Evolutionary conservation across 1,284 basidiomycete genomes (phyloP).

Genomic region (Rugosomyces carneus): DNA sequence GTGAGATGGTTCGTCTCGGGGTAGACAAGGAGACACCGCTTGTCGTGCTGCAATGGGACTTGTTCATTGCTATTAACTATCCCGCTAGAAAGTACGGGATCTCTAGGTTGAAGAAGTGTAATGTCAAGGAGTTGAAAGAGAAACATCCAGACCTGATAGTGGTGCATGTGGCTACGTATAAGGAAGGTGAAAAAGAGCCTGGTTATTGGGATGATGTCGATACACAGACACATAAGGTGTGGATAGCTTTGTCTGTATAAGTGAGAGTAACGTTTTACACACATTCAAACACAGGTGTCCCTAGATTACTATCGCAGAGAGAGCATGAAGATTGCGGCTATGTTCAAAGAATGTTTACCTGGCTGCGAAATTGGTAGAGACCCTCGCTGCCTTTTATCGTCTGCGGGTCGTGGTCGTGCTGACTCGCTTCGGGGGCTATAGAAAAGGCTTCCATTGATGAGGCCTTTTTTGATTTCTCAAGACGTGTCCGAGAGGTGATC

Average conservation of each 20-base stretch:
- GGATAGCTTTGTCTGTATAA: no score
- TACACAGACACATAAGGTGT: conserved; percentile 89
- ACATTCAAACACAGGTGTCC: conserved; percentile 58
- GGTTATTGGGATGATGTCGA: conserved; percentile 87
- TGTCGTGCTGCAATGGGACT: conserved; percentile 91
- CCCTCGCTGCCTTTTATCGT: no score
- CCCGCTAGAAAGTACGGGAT: conserved; percentile 88
- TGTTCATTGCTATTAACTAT: conserved; percentile 92
- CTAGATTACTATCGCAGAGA: conserved; percentile 93
- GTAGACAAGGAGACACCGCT: conserved; percentile 73
- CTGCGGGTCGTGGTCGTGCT: not conserved
- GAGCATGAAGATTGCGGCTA: conserved; percentile 81
- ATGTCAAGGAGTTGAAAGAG: conserved; percentile 74
- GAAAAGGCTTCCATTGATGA: conserved; percentile 84
- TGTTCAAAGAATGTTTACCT: conserved; percentile 79
- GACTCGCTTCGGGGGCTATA: conserved; percentile 23
- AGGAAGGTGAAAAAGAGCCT: conserved; percentile 83
- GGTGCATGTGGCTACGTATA: conserved; percentile 94
- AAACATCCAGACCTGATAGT: conserved; percentile 81
- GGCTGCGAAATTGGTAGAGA: conserved; percentile 40
- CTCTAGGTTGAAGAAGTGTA: conserved; percentile 73
- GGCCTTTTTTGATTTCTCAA: conserved; percentile 87
- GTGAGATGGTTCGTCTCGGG: conserved; percentile 80
- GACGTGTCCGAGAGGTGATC: conserved; percentile 67
- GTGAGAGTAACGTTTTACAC: not conserved